These are phyloP conservation scores for Kalmanozyma brasiliensis DNA, from an alignment of 1,284 basidiomycete genomes.

Conservation along the genomic window DNA sequence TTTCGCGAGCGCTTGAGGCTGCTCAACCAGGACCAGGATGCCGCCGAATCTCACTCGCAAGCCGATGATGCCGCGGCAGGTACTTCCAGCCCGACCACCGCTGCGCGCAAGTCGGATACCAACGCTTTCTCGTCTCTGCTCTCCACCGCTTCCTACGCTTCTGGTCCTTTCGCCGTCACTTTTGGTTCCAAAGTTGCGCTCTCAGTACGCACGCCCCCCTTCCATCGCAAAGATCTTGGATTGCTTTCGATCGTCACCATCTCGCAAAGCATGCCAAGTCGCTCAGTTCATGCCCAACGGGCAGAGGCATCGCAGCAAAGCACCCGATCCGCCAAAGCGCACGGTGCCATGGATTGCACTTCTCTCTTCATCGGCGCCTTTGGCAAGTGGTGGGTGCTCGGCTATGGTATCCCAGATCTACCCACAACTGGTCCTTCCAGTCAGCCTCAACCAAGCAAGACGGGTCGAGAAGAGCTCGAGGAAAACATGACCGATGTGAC, in stretches of 20 bases:
- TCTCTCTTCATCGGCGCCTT: conserved; percentile 88
- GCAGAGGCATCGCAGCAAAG: background rate
- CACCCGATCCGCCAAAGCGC: conserved; percentile 47
- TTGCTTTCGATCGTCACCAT: conserved; percentile 83
- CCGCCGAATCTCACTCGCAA: conserved; percentile 12
- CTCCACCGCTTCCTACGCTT: conserved; percentile 25
- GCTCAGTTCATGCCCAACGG: conserved; percentile 8
- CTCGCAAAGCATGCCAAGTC: conserved; percentile 63
- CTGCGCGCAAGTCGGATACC: conserved; percentile 18
- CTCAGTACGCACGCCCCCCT: conserved; percentile 90
- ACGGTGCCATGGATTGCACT: conserved; percentile 69
- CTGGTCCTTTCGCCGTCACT: conserved; percentile 75
- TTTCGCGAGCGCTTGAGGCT: conserved; percentile 91
- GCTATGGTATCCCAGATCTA: conserved; percentile 67
- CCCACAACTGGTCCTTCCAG: conserved; percentile 72
- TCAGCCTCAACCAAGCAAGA: conserved; percentile 71
- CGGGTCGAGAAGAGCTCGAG: conserved; percentile 70
- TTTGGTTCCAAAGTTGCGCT: conserved; percentile 74
- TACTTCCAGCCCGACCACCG: conserved; percentile 2
- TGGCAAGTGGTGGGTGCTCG: conserved; percentile 86
- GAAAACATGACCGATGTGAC: conserved; percentile 75
- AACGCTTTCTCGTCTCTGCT: conserved; percentile 30
- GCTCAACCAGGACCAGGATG: conserved; percentile 69
- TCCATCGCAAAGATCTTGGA: conserved; percentile 83
- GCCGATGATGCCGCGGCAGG: background rate